Evolutionary conservation across 306 rosid genomes (phyloP).

Genomic region (Glycine soja): DNA sequence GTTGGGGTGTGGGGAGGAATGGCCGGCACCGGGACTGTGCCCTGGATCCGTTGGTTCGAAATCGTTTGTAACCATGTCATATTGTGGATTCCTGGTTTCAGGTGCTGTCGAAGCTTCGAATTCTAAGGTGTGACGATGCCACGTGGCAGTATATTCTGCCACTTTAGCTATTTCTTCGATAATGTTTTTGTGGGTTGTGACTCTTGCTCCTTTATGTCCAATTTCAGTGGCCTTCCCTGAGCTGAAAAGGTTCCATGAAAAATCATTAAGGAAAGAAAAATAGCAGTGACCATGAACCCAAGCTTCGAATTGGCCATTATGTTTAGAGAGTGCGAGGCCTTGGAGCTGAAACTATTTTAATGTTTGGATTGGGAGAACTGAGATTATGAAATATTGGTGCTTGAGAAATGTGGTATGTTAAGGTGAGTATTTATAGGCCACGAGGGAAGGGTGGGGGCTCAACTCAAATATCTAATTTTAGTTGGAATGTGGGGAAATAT

Average conservation of each 20-base stretch:
- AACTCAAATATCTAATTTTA: slow-evolving; percentile 2
- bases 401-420: neutral
- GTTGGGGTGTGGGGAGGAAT: slow-evolving; percentile 48
- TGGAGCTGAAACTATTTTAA: neutral
- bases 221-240: slow-evolving; percentile 51
- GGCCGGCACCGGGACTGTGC: slow-evolving; percentile 83
- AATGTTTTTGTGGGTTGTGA: neutral
- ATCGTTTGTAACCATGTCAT: slow-evolving; percentile 35
- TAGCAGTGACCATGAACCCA: slow-evolving; percentile 7
- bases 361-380: slow-evolving; percentile 15
- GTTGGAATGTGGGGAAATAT: slow-evolving; percentile 3
- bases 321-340: too few relatives aligned
- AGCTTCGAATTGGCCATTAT: slow-evolving; percentile 52
- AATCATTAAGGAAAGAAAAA: slow-evolving; percentile 51
- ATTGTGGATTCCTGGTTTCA: too few relatives aligned
- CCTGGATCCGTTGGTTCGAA: slow-evolving; percentile 72
- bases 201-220: slow-evolving; percentile 11
- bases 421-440: slow-evolving; percentile 49
- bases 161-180: neutral
- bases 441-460: neutral
- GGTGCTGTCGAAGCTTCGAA: too few relatives aligned
- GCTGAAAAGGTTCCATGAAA: slow-evolving; percentile 39
- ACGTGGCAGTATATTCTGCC: neutral
- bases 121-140: slow-evolving; percentile 32
- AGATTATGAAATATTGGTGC: slow-evolving; percentile 13